Evolutionary conservation across 805 yeast genomes (phyloP).

Genomic region (Hanseniaspora pseudoguilliermondii): DNA sequence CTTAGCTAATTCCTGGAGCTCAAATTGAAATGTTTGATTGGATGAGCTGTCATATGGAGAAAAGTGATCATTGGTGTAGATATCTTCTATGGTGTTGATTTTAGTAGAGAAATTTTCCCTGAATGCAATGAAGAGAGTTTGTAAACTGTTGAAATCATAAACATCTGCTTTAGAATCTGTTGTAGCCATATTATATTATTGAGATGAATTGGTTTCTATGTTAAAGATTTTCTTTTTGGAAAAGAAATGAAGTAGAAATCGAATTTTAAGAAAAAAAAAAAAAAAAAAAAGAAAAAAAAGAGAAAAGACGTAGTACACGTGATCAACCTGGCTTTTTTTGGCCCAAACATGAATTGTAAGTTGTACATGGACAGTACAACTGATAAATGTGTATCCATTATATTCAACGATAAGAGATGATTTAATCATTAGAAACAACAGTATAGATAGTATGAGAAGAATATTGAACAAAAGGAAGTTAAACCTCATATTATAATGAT

Average conservation of each 20-base stretch:
- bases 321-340: too few relatives aligned
- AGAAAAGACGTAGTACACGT: neutral
- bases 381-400: too few relatives aligned
- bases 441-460: too few relatives aligned
- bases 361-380: too few relatives aligned
- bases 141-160: neutral
- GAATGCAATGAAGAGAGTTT: neutral
- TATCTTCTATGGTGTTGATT: neutral
- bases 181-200: neutral
- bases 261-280: too few relatives aligned
- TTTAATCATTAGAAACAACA: too few relatives aligned
- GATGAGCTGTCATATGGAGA: neutral
- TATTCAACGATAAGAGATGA: too few relatives aligned
- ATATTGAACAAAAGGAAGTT: too few relatives aligned
- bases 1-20: slow-evolving; percentile 42
- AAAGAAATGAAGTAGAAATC: too few relatives aligned
- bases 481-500: too few relatives aligned
- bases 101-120: slow-evolving; percentile 1
- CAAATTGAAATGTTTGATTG: slow-evolving; percentile 4
- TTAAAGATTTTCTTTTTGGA: too few relatives aligned
- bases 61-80: neutral
- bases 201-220: neutral
- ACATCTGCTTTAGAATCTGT: neutral
- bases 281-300: neutral
- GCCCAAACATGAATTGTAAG: too few relatives aligned